Evolutionary conservation across 495 filamentous ascomycete species (phyloP).

Genomic region (Hypoxylon subgilvum): DNA sequence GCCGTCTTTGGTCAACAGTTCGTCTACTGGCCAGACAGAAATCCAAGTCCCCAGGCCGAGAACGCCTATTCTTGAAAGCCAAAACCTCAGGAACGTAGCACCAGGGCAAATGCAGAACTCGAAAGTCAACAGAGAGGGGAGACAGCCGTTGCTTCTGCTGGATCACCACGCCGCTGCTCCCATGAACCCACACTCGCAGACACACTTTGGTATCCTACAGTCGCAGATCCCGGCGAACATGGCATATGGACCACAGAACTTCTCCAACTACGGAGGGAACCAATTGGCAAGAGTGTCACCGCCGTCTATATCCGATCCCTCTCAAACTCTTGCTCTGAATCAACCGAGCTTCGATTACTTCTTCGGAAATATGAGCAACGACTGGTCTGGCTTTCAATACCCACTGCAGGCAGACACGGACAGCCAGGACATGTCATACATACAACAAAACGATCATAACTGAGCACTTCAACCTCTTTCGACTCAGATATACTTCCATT

Average conservation of each 20-base stretch:
- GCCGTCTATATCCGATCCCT: not conserved
- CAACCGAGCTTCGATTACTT: not conserved
- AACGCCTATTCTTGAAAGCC: not conserved
- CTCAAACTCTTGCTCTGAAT: not conserved
- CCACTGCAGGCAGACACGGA: not conserved
- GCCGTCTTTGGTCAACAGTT: slow-evolving; percentile 13
- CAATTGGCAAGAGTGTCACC: slow-evolving; percentile 2
- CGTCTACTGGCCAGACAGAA: slow-evolving; percentile 14
- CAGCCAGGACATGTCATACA: slow-evolving; percentile 3
- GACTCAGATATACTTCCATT: no score
- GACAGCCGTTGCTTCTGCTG: slow-evolving; percentile 1
- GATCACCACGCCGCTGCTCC: not conserved
- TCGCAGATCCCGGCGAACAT: not conserved
- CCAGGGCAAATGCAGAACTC: not conserved
- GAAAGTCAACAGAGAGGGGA: not conserved
- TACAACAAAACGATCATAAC: slow-evolving; percentile 5
- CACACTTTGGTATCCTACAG: slow-evolving; percentile 1
- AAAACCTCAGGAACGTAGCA: not conserved
- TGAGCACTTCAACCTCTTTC: slow-evolving; percentile 37
- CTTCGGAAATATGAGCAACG: not conserved
- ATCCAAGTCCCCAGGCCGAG: slow-evolving; percentile 1
- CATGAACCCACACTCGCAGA: not conserved
- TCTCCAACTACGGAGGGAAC: slow-evolving; percentile 1
- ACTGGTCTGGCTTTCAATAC: slow-evolving; percentile 8
- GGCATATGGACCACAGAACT: slow-evolving; percentile 1